Percentiles rank a stretch among this genome's conserved stretches.
Conservation (phyloP, 495 filamentous ascomycete species). For the Xylaria venustula region DNA sequence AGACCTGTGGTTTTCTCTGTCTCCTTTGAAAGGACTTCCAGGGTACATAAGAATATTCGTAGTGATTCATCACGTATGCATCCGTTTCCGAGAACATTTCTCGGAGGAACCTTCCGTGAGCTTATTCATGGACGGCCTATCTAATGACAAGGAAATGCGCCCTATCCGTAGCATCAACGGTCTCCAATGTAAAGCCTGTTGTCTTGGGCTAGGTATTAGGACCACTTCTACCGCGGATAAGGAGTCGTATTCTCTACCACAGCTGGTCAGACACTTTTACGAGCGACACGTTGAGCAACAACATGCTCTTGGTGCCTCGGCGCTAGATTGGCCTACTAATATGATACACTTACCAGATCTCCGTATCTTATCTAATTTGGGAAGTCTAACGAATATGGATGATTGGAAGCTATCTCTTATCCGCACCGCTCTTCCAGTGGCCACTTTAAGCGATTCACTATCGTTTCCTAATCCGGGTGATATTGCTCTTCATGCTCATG, state of each 20-base stretch:
- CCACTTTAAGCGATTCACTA: not conserved
- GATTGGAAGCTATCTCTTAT: constrained; percentile 54
- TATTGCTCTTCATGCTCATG: not conserved
- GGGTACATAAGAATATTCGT: constrained; percentile 61
- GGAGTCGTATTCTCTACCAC: constrained; percentile 58
- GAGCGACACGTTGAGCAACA: constrained; percentile 49
- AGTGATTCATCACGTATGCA: constrained; percentile 59
- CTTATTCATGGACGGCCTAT: constrained; percentile 66
- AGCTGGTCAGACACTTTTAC: constrained; percentile 69
- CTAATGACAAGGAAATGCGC: constrained; percentile 61
- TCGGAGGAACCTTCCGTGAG: constrained; percentile 53
- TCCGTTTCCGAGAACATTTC: constrained; percentile 55
- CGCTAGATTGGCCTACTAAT: constrained; percentile 62
- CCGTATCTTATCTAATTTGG: constrained; percentile 46
- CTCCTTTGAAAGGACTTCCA: constrained; percentile 60
- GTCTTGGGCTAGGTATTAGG: constrained; percentile 32
- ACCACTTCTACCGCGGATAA: constrained; percentile 38
- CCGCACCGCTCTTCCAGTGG: constrained; percentile 55
- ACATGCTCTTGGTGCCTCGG: constrained; percentile 24
- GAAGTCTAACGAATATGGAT: constrained; percentile 53
- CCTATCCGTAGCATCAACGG: constrained; percentile 65
- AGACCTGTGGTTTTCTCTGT: constrained; percentile 61
- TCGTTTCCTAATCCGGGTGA: constrained; percentile 11
- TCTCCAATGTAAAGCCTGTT: constrained; percentile 63
- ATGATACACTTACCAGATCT: constrained; percentile 73